phyloP scores from a whole-genome alignment of 768 basidiomycete genomes.

The Lyophyllum semitale region DNA sequence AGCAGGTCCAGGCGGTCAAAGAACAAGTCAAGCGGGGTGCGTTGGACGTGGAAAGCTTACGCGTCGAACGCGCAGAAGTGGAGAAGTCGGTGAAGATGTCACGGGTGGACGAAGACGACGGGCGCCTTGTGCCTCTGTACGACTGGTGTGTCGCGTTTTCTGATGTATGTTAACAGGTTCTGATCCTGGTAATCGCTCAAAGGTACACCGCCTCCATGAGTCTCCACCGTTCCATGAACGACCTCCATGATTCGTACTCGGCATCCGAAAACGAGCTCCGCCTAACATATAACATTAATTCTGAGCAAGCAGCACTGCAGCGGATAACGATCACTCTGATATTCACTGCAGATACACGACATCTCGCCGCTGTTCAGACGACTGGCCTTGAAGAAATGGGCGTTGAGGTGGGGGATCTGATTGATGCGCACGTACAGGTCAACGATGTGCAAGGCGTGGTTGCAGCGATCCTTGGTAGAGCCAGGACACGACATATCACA shows the following conservation, averaged over 20 bases:
- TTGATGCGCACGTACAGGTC: slow-evolving; percentile 62
- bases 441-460: slow-evolving; percentile 70
- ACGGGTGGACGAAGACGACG: slow-evolving; percentile 64
- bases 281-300: slow-evolving; percentile 59
- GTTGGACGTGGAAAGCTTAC: slow-evolving; percentile 56
- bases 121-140: slow-evolving; percentile 62
- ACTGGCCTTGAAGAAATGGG: slow-evolving; percentile 51
- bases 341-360: slow-evolving; percentile 70
- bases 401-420: slow-evolving; percentile 56
- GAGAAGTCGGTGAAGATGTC: slow-evolving; percentile 67
- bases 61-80: slow-evolving; percentile 63
- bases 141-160: slow-evolving; percentile 54
- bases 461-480: slow-evolving; percentile 57
- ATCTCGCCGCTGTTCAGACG: slow-evolving; percentile 61
- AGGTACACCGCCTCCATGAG: slow-evolving; percentile 75
- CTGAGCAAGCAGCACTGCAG: slow-evolving; percentile 26
- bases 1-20: slow-evolving; percentile 53
- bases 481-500: slow-evolving; percentile 22
- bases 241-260: slow-evolving; percentile 57
- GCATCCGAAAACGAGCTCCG: slow-evolving; percentile 78
- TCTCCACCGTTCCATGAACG: slow-evolving; percentile 63
- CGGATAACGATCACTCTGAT: slow-evolving; percentile 57
- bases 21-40: slow-evolving; percentile 60
- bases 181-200: not conserved
- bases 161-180: not conserved